Evolutionary conservation across 2,329 filamentous ascomycete species (phyloP).

Genomic region (Ceratocystiopsis brevicomis): DNA sequence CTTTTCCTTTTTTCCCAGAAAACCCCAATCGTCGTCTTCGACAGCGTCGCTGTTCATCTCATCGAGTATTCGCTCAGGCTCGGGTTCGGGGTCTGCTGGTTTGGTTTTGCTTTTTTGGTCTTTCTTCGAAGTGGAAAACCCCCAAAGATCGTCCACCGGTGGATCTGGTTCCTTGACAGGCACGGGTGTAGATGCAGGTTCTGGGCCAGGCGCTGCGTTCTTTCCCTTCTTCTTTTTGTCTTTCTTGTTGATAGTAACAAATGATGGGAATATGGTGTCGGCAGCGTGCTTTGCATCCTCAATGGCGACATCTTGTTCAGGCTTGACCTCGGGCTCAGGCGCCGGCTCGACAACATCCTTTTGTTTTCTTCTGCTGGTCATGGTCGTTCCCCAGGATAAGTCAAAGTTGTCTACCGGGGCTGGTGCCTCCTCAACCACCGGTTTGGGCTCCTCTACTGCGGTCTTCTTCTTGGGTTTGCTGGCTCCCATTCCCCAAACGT

Average conservation of each 20-base stretch:
- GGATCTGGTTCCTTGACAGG: conserved; percentile 5
- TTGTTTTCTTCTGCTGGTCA: conserved; percentile 13
- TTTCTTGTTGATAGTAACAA: conserved; percentile 9
- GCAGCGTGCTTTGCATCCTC: conserved; percentile 4
- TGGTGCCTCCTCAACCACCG: conserved; percentile 3
- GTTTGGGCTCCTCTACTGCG: background rate
- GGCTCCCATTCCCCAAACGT: conserved; percentile 20
- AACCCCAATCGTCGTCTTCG: too few species aligned
- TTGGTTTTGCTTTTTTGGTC: conserved; percentile 13
- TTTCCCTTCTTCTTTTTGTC: conserved; percentile 15
- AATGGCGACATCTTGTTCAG: conserved; percentile 1
- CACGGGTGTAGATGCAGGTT: background rate
- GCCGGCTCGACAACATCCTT: conserved; percentile 2
- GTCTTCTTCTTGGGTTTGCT: conserved; percentile 25
- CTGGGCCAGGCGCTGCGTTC: conserved; percentile 1
- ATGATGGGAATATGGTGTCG: conserved; percentile 11
- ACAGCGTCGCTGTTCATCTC: too few species aligned
- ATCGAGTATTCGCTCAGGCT: too few species aligned
- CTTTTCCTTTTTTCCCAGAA: conserved; percentile 20
- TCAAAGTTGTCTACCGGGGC: conserved; percentile 11
- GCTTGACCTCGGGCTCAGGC: background rate
- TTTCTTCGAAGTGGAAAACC: conserved; percentile 2
- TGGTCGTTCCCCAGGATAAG: conserved; percentile 13
- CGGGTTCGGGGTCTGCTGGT: conserved; percentile 4
- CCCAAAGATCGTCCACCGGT: conserved; percentile 5